Evolutionary conservation across 768 basidiomycete species (phyloP).

Genomic region (Suillus subalutaceus): DNA sequence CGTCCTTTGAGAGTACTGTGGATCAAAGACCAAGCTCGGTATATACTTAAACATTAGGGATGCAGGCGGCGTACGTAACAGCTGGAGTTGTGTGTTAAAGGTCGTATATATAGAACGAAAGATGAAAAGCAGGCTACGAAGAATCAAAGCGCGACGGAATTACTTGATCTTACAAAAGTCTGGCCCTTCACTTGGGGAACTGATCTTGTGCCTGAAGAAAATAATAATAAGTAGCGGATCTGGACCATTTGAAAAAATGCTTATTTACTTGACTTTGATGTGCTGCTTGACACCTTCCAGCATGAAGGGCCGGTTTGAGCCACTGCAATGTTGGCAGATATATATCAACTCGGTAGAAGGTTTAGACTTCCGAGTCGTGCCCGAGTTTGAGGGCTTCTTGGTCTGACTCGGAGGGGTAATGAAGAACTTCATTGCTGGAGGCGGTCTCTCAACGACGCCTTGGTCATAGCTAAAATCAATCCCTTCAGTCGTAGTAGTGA

Average conservation of each 20-base stretch:
- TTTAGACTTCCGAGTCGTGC: neutral
- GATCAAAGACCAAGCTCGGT: neutral
- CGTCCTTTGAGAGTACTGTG: conserved; percentile 19
- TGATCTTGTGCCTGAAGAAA: neutral
- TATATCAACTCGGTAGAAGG: neutral
- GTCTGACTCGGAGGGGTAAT: neutral
- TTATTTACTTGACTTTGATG: neutral
- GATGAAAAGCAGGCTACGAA: neutral
- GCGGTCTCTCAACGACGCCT: neutral
- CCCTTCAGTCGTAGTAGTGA: neutral
- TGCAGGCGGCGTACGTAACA: neutral
- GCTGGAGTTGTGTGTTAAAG: neutral
- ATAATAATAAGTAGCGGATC: neutral
- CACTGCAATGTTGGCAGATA: neutral
- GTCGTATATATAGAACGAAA: neutral
- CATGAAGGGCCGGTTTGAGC: neutral
- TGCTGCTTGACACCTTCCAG: neutral
- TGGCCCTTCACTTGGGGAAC: neutral
- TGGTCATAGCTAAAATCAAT: conserved; percentile 1
- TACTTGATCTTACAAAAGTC: neutral
- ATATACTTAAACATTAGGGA: neutral
- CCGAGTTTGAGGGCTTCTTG: neutral
- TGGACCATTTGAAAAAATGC: neutral
- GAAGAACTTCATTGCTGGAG: neutral
- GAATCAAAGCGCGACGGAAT: neutral